These are phyloP conservation scores for Fusarium sp. DNA, from an alignment of 2,329 filamentous ascomycete genomes.

Conservation along the genomic window DNA sequence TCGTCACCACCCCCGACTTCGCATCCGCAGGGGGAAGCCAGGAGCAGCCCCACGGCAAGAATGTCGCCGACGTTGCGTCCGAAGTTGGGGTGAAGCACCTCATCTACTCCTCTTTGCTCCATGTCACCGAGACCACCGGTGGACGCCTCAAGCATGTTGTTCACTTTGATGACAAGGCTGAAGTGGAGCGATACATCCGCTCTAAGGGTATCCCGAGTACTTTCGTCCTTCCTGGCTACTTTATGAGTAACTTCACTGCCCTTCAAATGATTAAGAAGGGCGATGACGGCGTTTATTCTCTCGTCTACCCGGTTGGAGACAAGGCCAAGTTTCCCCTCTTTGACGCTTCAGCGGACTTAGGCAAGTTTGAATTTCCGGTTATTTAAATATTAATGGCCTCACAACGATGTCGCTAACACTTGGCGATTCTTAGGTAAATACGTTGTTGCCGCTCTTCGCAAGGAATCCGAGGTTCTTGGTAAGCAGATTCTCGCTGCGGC, in stretches of 20 bases:
- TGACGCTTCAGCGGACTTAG: too few species aligned
- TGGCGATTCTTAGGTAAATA: background rate
- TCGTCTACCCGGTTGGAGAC: background rate
- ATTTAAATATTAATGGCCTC: too few species aligned
- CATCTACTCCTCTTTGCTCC: background rate
- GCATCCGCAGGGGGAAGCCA: background rate
- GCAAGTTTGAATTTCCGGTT: too few species aligned
- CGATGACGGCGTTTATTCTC: background rate
- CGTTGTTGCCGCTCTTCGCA: background rate
- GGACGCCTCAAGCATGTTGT: background rate
- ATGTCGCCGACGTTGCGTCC: background rate
- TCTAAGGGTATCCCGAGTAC: background rate
- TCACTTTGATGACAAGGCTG: conserved; percentile 1
- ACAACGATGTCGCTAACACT: too few species aligned
- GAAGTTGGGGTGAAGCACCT: background rate
- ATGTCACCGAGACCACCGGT: background rate
- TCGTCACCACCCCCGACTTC: background rate
- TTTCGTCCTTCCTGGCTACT: background rate
- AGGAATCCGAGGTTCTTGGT: background rate
- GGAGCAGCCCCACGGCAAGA: background rate
- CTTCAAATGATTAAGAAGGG: background rate
- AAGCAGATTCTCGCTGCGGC: background rate
- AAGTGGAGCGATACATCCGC: background rate
- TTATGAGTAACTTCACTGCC: background rate
- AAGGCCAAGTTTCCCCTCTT: background rate